Evolutionary conservation across 495 filamentous ascomycete genomes (phyloP), one percentile per base, ranked within the genome.

Genomic region (Apodospora peruviana): DNA sequence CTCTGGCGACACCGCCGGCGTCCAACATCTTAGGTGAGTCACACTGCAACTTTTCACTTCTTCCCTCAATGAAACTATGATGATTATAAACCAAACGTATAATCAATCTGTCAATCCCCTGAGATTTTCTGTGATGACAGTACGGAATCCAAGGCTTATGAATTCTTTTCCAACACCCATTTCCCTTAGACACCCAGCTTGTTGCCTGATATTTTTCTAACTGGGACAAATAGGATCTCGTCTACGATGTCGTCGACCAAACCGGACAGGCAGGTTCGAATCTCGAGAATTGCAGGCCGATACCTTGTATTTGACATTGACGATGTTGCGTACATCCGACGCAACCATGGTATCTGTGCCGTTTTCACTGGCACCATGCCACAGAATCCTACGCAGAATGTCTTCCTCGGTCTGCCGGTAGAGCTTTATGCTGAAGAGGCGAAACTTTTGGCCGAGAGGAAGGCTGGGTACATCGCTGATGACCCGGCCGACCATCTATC

Each of bases 391-490:
- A 88, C 91, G 56, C 93, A 98, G 66, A 98, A 96, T 73, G 77
- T 96, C 43, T 96, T 97, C 63, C 77, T 90, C 48, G 88, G 93
- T 17, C 66, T 97, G 29, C 93, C 93, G 1, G 59, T 96, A 32
- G 84, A 96, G 70, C 71, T 98, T 35, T 88, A 91, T 78, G 83
- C 87, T 0, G 93, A 97, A 64, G 93, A 98, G 70, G 90, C 84
- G 2, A 78, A 81, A 47, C 61, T 95, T 47, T 77, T 98, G 25
- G 83, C 95, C 50, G 88, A 95, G 55, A 85, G 83, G 57, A 82
- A 79, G 56, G 78, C 82, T 56, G 90, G 78, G 48, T 90, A 85
- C 67, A 78, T 95, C 50, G 83, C 86, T 57, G 84, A 95, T 62
- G 90, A 94, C 65, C 70, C 72, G 20, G 67, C 72, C 21, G 81